Percentiles rank a stretch among this genome's conserved stretches.
phyloP scores from a whole-genome alignment of 805 yeast genomes.

The Cyberlindnera maritima region DNA sequence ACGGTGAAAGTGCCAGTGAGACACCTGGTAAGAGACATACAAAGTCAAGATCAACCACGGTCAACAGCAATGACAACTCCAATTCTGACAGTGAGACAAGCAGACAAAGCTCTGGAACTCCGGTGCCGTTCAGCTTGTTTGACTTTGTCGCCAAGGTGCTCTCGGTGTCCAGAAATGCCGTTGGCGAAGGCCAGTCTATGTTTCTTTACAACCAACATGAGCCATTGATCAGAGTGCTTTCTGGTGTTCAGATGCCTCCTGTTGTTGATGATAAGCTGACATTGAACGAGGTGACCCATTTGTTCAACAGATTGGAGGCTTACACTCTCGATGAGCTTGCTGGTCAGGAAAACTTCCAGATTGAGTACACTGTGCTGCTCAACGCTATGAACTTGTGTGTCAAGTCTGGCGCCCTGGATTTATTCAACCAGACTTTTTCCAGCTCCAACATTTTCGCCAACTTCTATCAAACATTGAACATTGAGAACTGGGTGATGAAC shows the following conservation, averaged over 20 bases:
- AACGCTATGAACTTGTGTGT: conserved; percentile 8
- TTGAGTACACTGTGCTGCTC: conserved; percentile 6
- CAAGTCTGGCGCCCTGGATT: conserved; percentile 1
- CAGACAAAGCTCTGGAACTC: conserved; percentile 5
- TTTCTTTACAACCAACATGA: conserved; percentile 13
- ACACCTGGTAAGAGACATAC: neutral
- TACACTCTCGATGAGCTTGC: neutral
- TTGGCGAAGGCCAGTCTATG: neutral
- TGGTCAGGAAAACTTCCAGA: conserved; percentile 2
- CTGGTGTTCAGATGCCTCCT: neutral
- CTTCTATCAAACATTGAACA: neutral
- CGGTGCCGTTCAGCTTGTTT: conserved; percentile 4
- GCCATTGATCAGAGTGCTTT: conserved; percentile 3
- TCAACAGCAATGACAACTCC: conserved; percentile 3
- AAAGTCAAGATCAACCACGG: neutral
- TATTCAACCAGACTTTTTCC: conserved; percentile 7
- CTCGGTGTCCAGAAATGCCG: neutral
- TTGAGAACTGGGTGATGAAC: conserved; percentile 10
- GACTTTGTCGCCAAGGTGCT: conserved; percentile 14
- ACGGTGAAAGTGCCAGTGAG: conserved; percentile 5
- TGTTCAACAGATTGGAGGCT: conserved; percentile 10
- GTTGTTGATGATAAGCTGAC: conserved; percentile 8
- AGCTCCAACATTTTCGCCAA: conserved; percentile 4
- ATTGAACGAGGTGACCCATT: conserved; percentile 6
- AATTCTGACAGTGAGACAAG: conserved; percentile 17